These are phyloP conservation scores for Arachis hypogaea DNA, from an alignment of 306 rosid genomes.

Conservation along the genomic window DNA sequence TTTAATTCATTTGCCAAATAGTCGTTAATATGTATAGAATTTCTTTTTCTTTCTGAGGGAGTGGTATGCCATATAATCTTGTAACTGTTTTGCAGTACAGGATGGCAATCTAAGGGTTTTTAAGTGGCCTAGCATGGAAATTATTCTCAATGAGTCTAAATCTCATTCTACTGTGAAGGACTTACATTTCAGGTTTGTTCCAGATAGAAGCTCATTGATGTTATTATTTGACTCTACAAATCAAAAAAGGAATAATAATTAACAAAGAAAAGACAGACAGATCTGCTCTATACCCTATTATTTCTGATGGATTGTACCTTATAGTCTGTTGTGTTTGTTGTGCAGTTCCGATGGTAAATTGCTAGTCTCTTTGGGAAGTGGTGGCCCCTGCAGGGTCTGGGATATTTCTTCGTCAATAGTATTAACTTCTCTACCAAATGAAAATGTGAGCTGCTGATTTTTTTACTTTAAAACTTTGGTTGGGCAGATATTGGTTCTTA, in stretches of 20 bases:
- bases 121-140: constrained; percentile 93
- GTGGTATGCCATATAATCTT: constrained; percentile 48
- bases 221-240: constrained; percentile 24
- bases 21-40: constrained; percentile 23
- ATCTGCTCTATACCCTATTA: constrained; percentile 17
- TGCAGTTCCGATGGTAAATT: constrained; percentile 83
- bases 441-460: constrained; percentile 64
- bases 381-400: constrained; percentile 94
- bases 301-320: constrained; percentile 40
- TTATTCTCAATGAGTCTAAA: constrained; percentile 57
- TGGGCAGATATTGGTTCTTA: constrained; percentile 21
- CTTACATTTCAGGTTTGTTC: constrained; percentile 80
- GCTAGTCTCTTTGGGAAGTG: constrained; percentile 78
- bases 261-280: constrained; percentile 12
- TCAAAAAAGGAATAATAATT: constrained; percentile 28
- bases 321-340: constrained; percentile 40
- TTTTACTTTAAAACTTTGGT: constrained; percentile 13
- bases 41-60: constrained; percentile 21
- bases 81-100: constrained; percentile 80
- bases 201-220: constrained; percentile 23
- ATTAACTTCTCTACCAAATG: constrained; percentile 60
- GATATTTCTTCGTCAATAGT: constrained; percentile 65
- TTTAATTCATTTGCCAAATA: constrained; percentile 32
- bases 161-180: constrained; percentile 79
- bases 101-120: constrained; percentile 85